Percentiles rank a stretch among this genome's conserved stretches.
Evolutionary conservation across 148 eudicot species (phyloP).

Genomic region (Camellia lanceoleosa): DNA sequence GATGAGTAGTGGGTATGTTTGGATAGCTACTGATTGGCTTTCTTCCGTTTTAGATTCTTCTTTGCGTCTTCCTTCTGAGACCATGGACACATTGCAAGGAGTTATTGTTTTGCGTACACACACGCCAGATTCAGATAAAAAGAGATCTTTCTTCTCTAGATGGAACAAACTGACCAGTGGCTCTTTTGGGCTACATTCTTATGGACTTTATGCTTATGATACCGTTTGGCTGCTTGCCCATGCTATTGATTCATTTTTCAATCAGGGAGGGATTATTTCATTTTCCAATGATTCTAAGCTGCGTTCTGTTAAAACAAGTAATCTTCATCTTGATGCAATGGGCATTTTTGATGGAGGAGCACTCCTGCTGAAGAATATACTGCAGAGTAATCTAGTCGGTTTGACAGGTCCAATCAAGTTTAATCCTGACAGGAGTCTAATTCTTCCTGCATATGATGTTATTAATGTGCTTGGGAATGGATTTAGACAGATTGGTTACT

Average conservation of each 20-base stretch:
- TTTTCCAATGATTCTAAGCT: constrained; percentile 62
- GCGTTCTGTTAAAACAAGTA: constrained; percentile 22
- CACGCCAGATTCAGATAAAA: constrained; percentile 54
- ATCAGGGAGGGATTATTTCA: constrained; percentile 68
- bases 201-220: constrained; percentile 91
- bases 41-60: constrained; percentile 64
- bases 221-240: constrained; percentile 82
- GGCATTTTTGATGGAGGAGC: constrained; percentile 71
- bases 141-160: constrained; percentile 44
- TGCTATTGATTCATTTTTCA: constrained; percentile 71
- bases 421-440: constrained; percentile 48
- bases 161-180: constrained; percentile 63
- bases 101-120: constrained; percentile 72
- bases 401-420: constrained; percentile 76
- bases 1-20: constrained; percentile 84
- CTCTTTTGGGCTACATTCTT: constrained; percentile 63
- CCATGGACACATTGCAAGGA: constrained; percentile 67
- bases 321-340: constrained; percentile 62
- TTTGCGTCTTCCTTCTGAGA: constrained; percentile 41
- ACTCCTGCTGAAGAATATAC: constrained; percentile 50
- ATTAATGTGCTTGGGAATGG: constrained; percentile 87
- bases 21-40: constrained; percentile 96
- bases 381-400: constrained; percentile 65
- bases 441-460: constrained; percentile 75
- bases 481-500: constrained; percentile 64